Conservation (phyloP, 352 stramenopile species). For the Globisporangium alternatum region DNA sequence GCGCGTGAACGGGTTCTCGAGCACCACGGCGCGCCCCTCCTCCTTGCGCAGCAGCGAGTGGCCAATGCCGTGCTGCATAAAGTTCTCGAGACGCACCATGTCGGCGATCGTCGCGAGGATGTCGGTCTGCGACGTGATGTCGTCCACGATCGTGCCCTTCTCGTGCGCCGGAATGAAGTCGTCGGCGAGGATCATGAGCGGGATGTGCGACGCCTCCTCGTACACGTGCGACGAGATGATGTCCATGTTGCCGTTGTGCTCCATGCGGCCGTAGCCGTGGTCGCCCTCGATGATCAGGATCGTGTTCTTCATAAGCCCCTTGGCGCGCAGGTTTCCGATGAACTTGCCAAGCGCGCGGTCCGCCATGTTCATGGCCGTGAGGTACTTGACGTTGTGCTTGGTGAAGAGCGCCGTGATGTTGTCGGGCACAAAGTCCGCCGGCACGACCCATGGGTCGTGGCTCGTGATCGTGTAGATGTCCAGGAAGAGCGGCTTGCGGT, state of each 20-base stretch:
- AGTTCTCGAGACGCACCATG: slow-evolving; percentile 47
- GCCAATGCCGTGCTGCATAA: slow-evolving; percentile 58
- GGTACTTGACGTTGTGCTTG: slow-evolving; percentile 56
- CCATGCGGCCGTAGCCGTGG: slow-evolving; percentile 57
- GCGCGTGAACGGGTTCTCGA: slow-evolving; percentile 65
- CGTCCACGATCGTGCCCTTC: slow-evolving; percentile 41
- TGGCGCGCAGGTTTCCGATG: slow-evolving; percentile 41
- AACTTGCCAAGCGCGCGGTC: slow-evolving; percentile 64
- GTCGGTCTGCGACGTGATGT: slow-evolving; percentile 64
- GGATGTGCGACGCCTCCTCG: slow-evolving; percentile 55
- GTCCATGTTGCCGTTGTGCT: slow-evolving; percentile 65
- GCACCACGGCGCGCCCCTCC: slow-evolving; percentile 38
- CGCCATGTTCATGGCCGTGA: slow-evolving; percentile 59
- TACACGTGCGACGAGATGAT: slow-evolving; percentile 51
- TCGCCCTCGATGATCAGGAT: slow-evolving; percentile 68
- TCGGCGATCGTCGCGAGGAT: slow-evolving; percentile 69
- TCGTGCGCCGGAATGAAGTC: slow-evolving; percentile 44
- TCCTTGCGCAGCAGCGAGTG: slow-evolving; percentile 52
- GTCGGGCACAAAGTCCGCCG: slow-evolving; percentile 36
- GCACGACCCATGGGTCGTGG: slow-evolving; percentile 57
- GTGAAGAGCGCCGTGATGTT: slow-evolving; percentile 53
- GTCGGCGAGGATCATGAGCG: slow-evolving; percentile 60
- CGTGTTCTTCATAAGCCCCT: slow-evolving; percentile 68
- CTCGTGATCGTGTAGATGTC: slow-evolving; percentile 76
- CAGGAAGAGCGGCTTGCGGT: slow-evolving; percentile 63